A percentile compares a stretch with the other conserved stretches of the same genome.
Conservation (phyloP, 2,329 filamentous ascomycete species). For the Lachnellula subtilissima region DNA sequence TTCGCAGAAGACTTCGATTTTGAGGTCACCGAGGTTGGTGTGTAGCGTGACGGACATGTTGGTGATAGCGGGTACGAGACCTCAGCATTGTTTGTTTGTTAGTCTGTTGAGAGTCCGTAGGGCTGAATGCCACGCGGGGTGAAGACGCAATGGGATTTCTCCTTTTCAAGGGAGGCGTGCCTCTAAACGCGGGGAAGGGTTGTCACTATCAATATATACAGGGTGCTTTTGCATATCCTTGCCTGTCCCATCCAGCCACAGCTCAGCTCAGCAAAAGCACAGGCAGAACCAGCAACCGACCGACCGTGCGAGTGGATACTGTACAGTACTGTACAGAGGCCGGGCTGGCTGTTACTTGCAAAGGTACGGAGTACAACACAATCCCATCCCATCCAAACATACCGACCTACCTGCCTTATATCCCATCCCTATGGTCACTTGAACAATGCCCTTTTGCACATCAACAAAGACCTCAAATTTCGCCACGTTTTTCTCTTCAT, state of each 20-base stretch:
- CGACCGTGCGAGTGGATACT: too few relatives aligned
- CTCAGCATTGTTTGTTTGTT: slow-evolving; percentile 8
- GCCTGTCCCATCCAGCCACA: neutral
- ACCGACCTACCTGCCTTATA: too few relatives aligned
- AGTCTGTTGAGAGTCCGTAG: neutral
- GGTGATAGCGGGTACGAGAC: neutral
- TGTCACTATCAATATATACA: neutral
- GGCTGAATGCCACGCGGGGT: slow-evolving; percentile 15
- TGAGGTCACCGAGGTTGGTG: slow-evolving; percentile 84
- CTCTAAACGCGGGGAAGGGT: neutral
- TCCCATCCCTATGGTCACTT: too few relatives aligned
- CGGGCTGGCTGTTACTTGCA: too few relatives aligned
- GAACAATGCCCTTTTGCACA: too few relatives aligned
- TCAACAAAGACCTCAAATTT: too few relatives aligned
- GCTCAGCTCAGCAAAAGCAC: neutral
- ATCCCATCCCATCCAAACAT: too few relatives aligned
- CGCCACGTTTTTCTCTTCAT: neutral
- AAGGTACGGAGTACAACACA: too few relatives aligned
- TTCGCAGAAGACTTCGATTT: slow-evolving; percentile 95
- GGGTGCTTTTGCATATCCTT: neutral
- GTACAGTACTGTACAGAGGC: too few relatives aligned
- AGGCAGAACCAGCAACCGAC: too few relatives aligned
- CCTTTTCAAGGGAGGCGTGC: neutral
- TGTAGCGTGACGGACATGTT: slow-evolving; percentile 70
- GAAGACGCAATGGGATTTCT: neutral